Evolutionary conservation across 805 yeast genomes (phyloP).

Genomic region (Yamadazyma insecticola): DNA sequence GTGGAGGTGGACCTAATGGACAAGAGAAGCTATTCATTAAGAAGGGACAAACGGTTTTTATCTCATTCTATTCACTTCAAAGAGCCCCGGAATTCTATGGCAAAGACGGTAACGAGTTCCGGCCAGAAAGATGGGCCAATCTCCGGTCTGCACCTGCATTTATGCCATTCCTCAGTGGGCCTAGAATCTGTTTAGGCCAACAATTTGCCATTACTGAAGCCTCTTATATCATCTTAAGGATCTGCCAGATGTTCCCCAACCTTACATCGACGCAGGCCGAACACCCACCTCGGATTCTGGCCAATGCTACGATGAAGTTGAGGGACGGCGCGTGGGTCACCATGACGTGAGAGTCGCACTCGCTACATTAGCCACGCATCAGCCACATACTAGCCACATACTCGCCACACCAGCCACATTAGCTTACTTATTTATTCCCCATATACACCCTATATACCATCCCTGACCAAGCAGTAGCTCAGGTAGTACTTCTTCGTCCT

Average conservation of each 20-base stretch:
- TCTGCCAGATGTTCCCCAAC: slow-evolving; percentile 23
- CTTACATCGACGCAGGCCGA: slow-evolving; percentile 15
- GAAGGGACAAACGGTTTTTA: slow-evolving; percentile 42
- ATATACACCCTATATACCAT: slow-evolving; percentile 10
- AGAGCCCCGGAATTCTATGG: slow-evolving; percentile 40
- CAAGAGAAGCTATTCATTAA: slow-evolving; percentile 25
- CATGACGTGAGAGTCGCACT: background rate
- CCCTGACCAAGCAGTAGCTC: slow-evolving; percentile 23
- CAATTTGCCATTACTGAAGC: slow-evolving; percentile 56
- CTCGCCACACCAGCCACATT: too few species aligned
- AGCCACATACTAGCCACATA: too few species aligned
- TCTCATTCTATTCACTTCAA: slow-evolving; percentile 42
- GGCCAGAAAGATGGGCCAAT: slow-evolving; percentile 48
- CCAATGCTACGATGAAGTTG: slow-evolving; percentile 25
- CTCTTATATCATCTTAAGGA: slow-evolving; percentile 39
- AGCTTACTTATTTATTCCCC: background rate
- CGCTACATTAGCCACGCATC: background rate
- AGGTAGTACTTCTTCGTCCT: slow-evolving; percentile 31
- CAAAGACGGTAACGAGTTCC: slow-evolving; percentile 39
- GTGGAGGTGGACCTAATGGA: slow-evolving; percentile 29
- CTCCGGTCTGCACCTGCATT: slow-evolving; percentile 43
- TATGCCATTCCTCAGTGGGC: slow-evolving; percentile 54
- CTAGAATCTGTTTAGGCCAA: slow-evolving; percentile 54
- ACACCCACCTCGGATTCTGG: slow-evolving; percentile 27
- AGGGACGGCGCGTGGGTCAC: slow-evolving; percentile 15